Evolutionary conservation across 192 early-diverging fungal genomes (phyloP).

Genomic region (Backusella morwellensis): DNA sequence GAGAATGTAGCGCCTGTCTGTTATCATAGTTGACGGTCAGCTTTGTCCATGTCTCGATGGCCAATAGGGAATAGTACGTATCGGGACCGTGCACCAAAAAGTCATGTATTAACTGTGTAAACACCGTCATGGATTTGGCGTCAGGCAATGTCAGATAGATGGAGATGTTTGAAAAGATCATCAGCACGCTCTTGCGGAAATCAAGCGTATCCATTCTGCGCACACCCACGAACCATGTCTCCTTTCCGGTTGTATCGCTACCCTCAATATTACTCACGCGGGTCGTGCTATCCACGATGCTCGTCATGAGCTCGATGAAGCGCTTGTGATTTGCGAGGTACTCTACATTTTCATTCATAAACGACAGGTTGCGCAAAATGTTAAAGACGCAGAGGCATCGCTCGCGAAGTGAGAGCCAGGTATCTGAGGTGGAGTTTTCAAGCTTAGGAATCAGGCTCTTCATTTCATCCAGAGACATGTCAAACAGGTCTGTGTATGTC

Average conservation of each 20-base stretch:
- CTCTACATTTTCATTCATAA: slow-evolving; percentile 46
- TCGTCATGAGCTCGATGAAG: slow-evolving; percentile 39
- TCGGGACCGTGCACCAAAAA: slow-evolving; percentile 52
- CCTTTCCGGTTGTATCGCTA: neutral
- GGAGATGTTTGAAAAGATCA: slow-evolving; percentile 63
- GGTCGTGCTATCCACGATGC: slow-evolving; percentile 18
- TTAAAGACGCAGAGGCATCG: slow-evolving; percentile 53
- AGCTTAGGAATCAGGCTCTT: slow-evolving; percentile 32
- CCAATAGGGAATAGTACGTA: slow-evolving; percentile 58
- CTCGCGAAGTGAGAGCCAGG: slow-evolving; percentile 41
- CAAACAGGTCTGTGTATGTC: slow-evolving; percentile 50
- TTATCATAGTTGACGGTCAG: slow-evolving; percentile 58
- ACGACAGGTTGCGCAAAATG: slow-evolving; percentile 55
- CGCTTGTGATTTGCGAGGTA: slow-evolving; percentile 46
- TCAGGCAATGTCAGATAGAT: slow-evolving; percentile 43
- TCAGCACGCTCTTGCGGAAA: slow-evolving; percentile 61
- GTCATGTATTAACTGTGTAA: slow-evolving; percentile 48
- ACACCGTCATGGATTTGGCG: slow-evolving; percentile 33
- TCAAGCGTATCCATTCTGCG: slow-evolving; percentile 52
- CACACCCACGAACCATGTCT: slow-evolving; percentile 34
- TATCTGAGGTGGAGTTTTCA: slow-evolving; percentile 35
- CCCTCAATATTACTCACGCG: slow-evolving; percentile 9
- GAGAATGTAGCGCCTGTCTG: slow-evolving; percentile 39
- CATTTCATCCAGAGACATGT: slow-evolving; percentile 53
- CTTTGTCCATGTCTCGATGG: slow-evolving; percentile 63